Evolutionary conservation across 306 rosid species (phyloP), one percentile per base, ranked within the genome.

Genomic region (Cicer chorassanicum): DNA sequence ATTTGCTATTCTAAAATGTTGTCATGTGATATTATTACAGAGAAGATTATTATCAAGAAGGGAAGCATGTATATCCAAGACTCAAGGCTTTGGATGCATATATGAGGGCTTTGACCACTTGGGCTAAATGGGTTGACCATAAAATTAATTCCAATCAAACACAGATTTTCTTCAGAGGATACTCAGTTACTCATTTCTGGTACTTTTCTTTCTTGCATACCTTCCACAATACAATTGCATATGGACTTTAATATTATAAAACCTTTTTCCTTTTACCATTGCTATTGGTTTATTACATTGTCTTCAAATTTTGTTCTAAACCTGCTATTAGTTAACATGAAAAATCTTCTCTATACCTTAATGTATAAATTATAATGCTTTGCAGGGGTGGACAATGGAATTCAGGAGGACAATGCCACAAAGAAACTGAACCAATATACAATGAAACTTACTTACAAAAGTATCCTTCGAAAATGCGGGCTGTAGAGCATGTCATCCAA

Each of bases 41-140:
- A 29, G 97, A 92, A 83, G 91, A 92, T 65, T 92, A 92, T 82
- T 92, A 92, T 84, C 97, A 95, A 87, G 99, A 90, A 95, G 99
- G 99, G 14, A 80, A 89, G 60, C 60, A 70, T 34, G 85, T 95
- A 34, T 78, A 95, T 83, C 90, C 96, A 9, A 90, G 91, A 75
- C 90, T 95, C 39, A 89, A 92, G 83, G 92, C 85, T 75, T 81
- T 92, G 45, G 77, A 90, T 68, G 99, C 99, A 9, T 94, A 84
- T 80, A 86, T 62, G 73, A 86, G 89, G 70, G 99, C 98, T 61
- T 89, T 95, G 51, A 86, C 86, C 73, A 92, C 99, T 48, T 95
- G 98, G 99, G 92, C 92, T 60, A 80, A 74, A 72, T 95, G 99
- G 99, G 55, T 92, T 51, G 92, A 89, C 81, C 74, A 34, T 6